A percentile compares a stretch with the other conserved stretches of the same genome.
Evolutionary conservation across 23 red algal species (phyloP).

Genomic region (Pyropia yezoensis): DNA sequence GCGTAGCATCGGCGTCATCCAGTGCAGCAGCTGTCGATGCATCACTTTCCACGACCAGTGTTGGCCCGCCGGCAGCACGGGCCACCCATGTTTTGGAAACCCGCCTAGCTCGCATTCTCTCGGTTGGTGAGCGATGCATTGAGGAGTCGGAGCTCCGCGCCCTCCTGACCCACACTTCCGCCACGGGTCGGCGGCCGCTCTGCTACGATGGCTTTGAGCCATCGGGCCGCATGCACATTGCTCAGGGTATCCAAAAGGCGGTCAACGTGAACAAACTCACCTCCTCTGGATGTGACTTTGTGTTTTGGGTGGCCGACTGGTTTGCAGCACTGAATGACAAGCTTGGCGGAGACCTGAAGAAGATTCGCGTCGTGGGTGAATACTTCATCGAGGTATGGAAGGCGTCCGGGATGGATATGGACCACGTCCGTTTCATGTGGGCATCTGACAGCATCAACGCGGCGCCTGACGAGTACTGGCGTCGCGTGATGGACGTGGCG

Average conservation of each 20-base stretch:
- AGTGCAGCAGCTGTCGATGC: too few species aligned
- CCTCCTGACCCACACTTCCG: background rate
- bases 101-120: conserved; percentile 9
- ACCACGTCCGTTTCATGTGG: conserved; percentile 88
- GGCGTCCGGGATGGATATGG: conserved; percentile 97
- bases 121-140: conserved; percentile 30
- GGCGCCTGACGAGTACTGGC: conserved; percentile 89
- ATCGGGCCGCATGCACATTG: conserved; percentile 91
- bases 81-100: background rate
- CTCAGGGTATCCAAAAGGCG: conserved; percentile 89
- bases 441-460: conserved; percentile 95
- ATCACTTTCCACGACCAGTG: too few species aligned
- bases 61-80: too few species aligned
- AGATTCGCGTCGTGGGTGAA: conserved; percentile 83
- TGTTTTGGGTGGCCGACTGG: conserved; percentile 97
- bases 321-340: conserved; percentile 99
- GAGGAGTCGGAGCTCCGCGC: conserved; percentile 33
- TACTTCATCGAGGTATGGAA: conserved; percentile 99
- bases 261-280: conserved; percentile 99
- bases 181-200: conserved; percentile 12
- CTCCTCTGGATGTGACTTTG: conserved; percentile 70
- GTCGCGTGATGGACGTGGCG: conserved; percentile 90
- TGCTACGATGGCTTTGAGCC: conserved; percentile 99
- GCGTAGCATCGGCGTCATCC: too few species aligned
- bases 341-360: conserved; percentile 94